Conservation (phyloP, 352 stramenopile species). For the Phytophthora lateralis region DNA sequence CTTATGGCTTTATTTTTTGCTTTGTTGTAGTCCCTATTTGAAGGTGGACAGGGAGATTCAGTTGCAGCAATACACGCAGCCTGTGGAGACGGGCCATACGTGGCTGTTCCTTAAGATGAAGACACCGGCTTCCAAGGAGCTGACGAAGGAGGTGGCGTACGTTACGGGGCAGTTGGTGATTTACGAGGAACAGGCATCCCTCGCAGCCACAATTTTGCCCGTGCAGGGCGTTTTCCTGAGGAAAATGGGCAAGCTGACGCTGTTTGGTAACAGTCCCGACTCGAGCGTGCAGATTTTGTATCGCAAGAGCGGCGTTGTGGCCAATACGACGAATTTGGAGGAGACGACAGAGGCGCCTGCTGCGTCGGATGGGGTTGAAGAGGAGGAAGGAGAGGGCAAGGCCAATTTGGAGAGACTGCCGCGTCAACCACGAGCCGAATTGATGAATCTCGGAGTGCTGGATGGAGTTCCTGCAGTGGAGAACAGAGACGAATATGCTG, state of each 20-base stretch:
- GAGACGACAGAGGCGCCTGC: conserved; percentile 16
- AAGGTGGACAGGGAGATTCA: conserved; percentile 79
- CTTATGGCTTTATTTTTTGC: too few relatives aligned
- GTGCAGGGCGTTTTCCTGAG: conserved; percentile 86
- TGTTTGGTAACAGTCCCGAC: conserved; percentile 86
- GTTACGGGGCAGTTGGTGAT: conserved; percentile 84
- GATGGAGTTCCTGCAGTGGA: conserved; percentile 66
- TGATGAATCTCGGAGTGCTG: conserved; percentile 66
- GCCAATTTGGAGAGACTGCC: conserved; percentile 31
- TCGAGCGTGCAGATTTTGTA: conserved; percentile 83
- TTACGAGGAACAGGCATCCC: conserved; percentile 80
- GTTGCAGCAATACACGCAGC: conserved; percentile 77
- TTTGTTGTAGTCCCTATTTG: conserved; percentile 56
- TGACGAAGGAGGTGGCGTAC: conserved; percentile 74
- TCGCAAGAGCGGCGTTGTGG: conserved; percentile 40
- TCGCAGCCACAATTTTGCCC: conserved; percentile 78
- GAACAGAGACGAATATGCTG: conserved; percentile 69
- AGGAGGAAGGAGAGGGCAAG: conserved; percentile 32
- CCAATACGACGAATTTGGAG: conserved; percentile 26
- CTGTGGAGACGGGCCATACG: conserved; percentile 70
- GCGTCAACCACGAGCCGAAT: conserved; percentile 51
- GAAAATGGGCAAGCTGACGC: conserved; percentile 69
- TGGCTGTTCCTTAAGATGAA: conserved; percentile 89
- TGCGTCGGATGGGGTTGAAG: conserved; percentile 19
- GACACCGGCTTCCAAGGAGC: conserved; percentile 63